Evolutionary conservation across 225 moss, liverwort and hornwort species (phyloP).

Genomic region (Pseudoscleropodium purum): DNA sequence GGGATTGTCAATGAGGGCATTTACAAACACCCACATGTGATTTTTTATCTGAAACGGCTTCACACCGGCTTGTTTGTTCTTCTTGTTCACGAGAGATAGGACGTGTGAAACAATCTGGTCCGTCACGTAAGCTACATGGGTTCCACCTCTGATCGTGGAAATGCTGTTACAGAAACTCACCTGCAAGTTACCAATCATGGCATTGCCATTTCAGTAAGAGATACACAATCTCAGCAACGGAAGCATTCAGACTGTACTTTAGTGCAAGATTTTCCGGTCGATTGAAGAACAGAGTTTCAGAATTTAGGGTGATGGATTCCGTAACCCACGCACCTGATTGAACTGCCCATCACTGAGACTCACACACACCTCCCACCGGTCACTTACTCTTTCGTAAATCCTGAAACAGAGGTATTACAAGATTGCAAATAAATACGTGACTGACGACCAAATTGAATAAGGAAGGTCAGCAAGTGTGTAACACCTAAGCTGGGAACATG

Average conservation of each 20-base stretch:
- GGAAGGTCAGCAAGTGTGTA: neutral
- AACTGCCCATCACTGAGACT: slow-evolving; percentile 97
- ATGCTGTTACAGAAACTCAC: slow-evolving; percentile 98
- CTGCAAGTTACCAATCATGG: slow-evolving; percentile 19
- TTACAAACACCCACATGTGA: slow-evolving; percentile 97
- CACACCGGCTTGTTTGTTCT: slow-evolving; percentile 77
- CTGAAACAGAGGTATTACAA: slow-evolving; percentile 19
- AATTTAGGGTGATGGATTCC: neutral
- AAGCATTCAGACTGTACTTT: neutral
- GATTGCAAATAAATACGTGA: neutral
- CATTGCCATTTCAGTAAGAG: neutral
- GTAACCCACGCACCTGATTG: slow-evolving; percentile 52
- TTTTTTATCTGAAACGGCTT: slow-evolving; percentile 76
- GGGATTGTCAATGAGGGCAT: slow-evolving; percentile 96
- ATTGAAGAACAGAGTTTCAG: neutral
- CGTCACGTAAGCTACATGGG: slow-evolving; percentile 70
- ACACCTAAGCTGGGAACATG: neutral
- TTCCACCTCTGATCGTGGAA: slow-evolving; percentile 93
- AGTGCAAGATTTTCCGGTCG: neutral
- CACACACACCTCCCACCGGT: slow-evolving; percentile 88
- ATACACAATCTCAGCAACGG: neutral
- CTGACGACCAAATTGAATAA: neutral
- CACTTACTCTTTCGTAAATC: slow-evolving; percentile 82
- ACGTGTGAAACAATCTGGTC: slow-evolving; percentile 80
- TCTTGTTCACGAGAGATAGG: slow-evolving; percentile 66